Evolutionary conservation across 2,329 filamentous ascomycete species (phyloP).

Genomic region (Pseudocercospora eumusae): DNA sequence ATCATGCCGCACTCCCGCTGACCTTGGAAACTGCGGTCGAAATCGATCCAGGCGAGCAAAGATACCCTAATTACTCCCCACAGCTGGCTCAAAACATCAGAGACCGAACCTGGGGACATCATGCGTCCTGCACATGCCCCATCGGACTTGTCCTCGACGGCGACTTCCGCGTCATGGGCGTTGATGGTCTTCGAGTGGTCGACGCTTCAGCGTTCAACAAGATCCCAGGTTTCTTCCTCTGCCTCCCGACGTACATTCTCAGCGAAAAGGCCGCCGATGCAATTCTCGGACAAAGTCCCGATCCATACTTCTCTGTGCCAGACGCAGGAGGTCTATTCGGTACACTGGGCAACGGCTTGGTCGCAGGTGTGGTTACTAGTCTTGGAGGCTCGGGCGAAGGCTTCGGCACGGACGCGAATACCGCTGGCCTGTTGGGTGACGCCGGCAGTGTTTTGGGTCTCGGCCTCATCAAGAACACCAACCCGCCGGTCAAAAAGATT

Average conservation of each 20-base stretch:
- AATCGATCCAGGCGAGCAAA: conserved; percentile 43
- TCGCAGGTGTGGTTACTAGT: not conserved
- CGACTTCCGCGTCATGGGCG: conserved; percentile 59
- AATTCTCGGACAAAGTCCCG: conserved; percentile 41
- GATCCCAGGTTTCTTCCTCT: conserved; percentile 57
- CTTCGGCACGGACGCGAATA: not conserved
- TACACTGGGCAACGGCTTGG: not conserved
- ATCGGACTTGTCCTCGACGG: conserved; percentile 60
- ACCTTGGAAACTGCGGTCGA: conserved; percentile 46
- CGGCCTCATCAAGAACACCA: not conserved
- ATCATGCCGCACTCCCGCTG: conserved; percentile 44
- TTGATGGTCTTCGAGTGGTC: conserved; percentile 59
- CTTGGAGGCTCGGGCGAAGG: not conserved
- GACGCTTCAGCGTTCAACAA: conserved; percentile 61
- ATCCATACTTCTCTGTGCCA: not conserved
- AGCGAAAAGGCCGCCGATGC: conserved; percentile 64
- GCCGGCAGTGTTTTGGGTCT: not conserved
- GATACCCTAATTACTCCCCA: not conserved
- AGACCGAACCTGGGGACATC: conserved; percentile 58
- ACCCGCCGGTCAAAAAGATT: not conserved
- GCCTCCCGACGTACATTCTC: conserved; percentile 57
- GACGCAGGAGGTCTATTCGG: not conserved
- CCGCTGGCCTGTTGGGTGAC: not conserved
- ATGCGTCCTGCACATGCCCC: conserved; percentile 57
- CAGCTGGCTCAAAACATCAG: conserved; percentile 52